These are phyloP conservation scores for Kodamaea derodonti DNA, from an alignment of 1,139 yeast species.

Conservation along the genomic window DNA sequence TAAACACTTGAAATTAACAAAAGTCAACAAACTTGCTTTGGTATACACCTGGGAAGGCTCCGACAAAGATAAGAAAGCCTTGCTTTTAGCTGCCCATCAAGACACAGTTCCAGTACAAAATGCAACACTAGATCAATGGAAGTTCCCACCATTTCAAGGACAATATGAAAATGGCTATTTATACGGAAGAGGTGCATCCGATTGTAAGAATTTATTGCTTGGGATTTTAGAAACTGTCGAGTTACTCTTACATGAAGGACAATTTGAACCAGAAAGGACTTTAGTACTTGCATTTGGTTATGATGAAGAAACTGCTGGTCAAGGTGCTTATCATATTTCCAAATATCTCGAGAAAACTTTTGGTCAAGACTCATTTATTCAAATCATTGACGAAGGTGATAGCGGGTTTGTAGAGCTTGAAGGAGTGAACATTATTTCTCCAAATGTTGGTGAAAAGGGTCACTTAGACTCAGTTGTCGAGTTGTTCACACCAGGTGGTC, in stretches of 20 bases:
- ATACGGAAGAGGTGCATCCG: conserved; percentile 47
- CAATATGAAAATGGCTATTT: conserved; percentile 35
- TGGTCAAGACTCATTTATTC: conserved; percentile 39
- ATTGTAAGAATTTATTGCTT: conserved; percentile 42
- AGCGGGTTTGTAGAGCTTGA: conserved; percentile 29
- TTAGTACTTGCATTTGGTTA: conserved; percentile 44
- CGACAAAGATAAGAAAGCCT: conserved; percentile 27
- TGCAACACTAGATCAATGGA: conserved; percentile 40
- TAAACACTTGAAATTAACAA: conserved; percentile 26
- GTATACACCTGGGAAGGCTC: conserved; percentile 37
- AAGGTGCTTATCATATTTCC: conserved; percentile 32
- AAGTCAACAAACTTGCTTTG: conserved; percentile 30
- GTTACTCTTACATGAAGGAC: conserved; percentile 29
- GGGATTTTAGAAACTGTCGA: conserved; percentile 43
- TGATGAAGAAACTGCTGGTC: conserved; percentile 46
- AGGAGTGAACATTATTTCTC: conserved; percentile 50
- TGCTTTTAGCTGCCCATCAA: conserved; percentile 45
- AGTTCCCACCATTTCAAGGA: conserved; percentile 41
- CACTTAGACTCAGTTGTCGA: conserved; percentile 35
- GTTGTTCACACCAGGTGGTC: conserved; percentile 46
- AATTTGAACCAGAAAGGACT: conserved; percentile 39
- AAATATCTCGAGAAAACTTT: conserved; percentile 27
- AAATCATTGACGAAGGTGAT: conserved; percentile 46
- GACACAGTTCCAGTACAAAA: conserved; percentile 49
- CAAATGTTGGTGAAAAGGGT: conserved; percentile 52